Evolutionary conservation across 805 yeast species (phyloP), one percentile per base, ranked within the genome.

Genomic region (Wickerhamomyces hampshirensis): DNA sequence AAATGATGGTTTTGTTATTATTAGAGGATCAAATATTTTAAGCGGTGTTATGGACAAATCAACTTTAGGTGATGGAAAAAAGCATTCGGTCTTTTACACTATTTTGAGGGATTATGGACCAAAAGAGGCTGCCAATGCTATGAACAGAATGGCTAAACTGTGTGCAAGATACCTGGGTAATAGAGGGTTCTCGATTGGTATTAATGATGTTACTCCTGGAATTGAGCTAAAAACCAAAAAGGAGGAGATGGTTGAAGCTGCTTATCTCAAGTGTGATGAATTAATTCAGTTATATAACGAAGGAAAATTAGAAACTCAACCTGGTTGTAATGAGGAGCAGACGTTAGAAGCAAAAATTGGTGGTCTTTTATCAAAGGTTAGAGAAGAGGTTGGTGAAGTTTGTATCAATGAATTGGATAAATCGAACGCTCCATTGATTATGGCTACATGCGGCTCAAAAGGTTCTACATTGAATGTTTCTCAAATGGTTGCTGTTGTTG

Each of bases 401-500:
- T 94, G 98, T 71, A 91, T 94, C 55, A 76, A 72, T 37, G 98
- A 93, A 62, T 69, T 93, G 40, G 96, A 85, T 47, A 76, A 82
- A 35, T 75, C 87, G 34, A 93, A 93, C 58, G 96, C 98, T 17
- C 98, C 98, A 28, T 73, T 93, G 55, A 91, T 93, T 57, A 93
- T 93, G 99, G 97, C 99, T 10, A 86, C 96, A 2, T 93, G 98
- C 73, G 99, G 99, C 51, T 91, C 98, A 28, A 93, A 93, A 62
- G 99, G 99, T 63, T 93, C 98, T 27, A 88, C 96, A 0, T 74
- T 94, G 44, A 93, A 93, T 62, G 98, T 93, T 21, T 93, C 98
- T 11, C 99, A 93, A 69, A 93, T 93, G 99, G 98, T 93, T 73
- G 99, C 99, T 0, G 96, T 91, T 58, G 98, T 93, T 19, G 98